A percentile compares a stretch with the other conserved stretches of the same genome.
These are phyloP conservation scores for Tarenaya hassleriana DNA, from an alignment of 345 rosid genomes.

Conservation along the genomic window DNA sequence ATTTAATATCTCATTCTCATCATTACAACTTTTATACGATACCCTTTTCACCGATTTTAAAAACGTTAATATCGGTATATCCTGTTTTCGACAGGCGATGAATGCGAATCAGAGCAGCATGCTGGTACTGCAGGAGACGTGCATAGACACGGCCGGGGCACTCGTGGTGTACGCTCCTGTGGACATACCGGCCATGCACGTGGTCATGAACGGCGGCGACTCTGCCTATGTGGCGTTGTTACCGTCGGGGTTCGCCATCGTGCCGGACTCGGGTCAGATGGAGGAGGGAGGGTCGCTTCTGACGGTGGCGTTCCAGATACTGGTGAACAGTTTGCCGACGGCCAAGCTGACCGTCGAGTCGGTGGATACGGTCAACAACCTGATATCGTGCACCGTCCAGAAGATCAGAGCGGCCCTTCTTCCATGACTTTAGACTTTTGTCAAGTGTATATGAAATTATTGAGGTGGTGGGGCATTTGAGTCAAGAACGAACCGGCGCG, in stretches of 20 bases:
- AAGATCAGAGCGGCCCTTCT: conserved; percentile 80
- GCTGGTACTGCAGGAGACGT: conserved; percentile 88
- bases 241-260: conserved; percentile 83
- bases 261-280: conserved; percentile 17
- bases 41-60: too few species aligned
- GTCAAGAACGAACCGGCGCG: too few species aligned
- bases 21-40: too few species aligned
- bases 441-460: too few species aligned
- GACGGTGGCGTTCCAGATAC: conserved; percentile 88
- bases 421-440: too few species aligned
- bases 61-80: too few species aligned
- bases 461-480: too few species aligned
- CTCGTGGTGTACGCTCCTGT: conserved; percentile 97
- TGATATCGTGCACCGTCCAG: conserved; percentile 88
- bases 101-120: conserved; percentile 81
- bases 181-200: conserved; percentile 91
- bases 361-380: conserved; percentile 88
- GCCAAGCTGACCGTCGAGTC: conserved; percentile 91
- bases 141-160: conserved; percentile 82
- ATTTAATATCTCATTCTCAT: not conserved
- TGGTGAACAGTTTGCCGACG: conserved; percentile 82
- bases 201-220: conserved; percentile 95
- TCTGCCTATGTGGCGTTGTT: conserved; percentile 88
- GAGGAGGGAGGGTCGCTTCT: conserved; percentile 69
- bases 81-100: conserved; percentile 47